Percentiles rank a stretch among this genome's conserved stretches.
Evolutionary conservation across 805 yeast species (phyloP).

Genomic region (Nakazawaea anatomiae): DNA sequence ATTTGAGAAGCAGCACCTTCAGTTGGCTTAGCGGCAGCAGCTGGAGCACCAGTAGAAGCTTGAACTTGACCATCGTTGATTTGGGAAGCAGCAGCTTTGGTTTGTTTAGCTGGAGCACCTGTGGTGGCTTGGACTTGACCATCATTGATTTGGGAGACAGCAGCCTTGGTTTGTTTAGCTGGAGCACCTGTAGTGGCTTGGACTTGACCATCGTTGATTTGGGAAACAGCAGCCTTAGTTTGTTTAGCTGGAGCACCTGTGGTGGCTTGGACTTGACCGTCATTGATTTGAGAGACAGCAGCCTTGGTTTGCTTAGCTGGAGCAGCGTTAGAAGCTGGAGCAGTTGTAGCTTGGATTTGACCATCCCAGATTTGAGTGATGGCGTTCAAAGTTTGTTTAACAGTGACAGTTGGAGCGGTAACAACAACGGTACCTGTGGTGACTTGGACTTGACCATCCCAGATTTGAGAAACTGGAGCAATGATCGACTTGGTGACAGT

Average conservation of each 20-base stretch:
- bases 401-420: conserved; percentile 12
- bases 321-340: not conserved
- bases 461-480: conserved; percentile 11
- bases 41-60: conserved; percentile 31
- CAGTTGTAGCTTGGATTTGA: conserved; percentile 39
- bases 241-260: conserved; percentile 24
- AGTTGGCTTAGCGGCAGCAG: conserved; percentile 16
- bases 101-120: conserved; percentile 17
- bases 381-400: conserved; percentile 15
- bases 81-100: conserved; percentile 33
- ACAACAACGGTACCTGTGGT: conserved; percentile 27
- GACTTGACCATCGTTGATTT: conserved; percentile 44
- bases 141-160: conserved; percentile 26
- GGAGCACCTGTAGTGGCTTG: conserved; percentile 23
- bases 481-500: conserved; percentile 33
- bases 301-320: conserved; percentile 24
- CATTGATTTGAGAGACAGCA: conserved; percentile 35
- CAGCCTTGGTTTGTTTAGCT: conserved; percentile 20
- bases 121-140: conserved; percentile 29
- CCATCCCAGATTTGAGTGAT: conserved; percentile 34
- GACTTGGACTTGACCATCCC: conserved; percentile 30
- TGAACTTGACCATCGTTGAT: conserved; percentile 52
- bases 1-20: conserved; percentile 33
- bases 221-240: conserved; percentile 32
- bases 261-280: conserved; percentile 41